Base-by-base conservation (phyloP, 306 rosid species). In the Lotus japonicus region DNA sequence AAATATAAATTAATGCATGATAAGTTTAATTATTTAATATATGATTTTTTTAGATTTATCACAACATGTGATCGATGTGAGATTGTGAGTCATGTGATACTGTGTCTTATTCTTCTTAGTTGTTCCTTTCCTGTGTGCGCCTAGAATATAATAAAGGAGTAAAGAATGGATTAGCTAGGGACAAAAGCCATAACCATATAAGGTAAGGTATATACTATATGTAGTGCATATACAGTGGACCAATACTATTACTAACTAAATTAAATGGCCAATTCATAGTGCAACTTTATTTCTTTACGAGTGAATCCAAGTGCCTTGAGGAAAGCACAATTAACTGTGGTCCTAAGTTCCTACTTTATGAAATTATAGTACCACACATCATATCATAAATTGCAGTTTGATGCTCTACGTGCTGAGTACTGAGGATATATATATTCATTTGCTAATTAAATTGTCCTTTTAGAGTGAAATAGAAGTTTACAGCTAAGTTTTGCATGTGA, bases 401-500 rank as follows among this genome's bases (percentile, higher is more conserved):
- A n/a, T n/a, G n/a, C n/a, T n/a, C n/a, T n/a, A n/a, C n/a, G n/a
- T n/a, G n/a, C n/a, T n/a, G n/a, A n/a, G n/a, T n/a, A n/a, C n/a
- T 1, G 60, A 33, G 13, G 18, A 9, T 61, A n/a, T n/a, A n/a
- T n/a, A n/a, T n/a, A 5, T 63, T 71, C 31, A 42, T 45, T 44
- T 43, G 58, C 15, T n/a, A 21, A 3, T 3, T 64, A 9, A 70
- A 50, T 13, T 69, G 59, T 53, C 38, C 68, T 48, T 52, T 45
- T 28, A 41, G 77, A 70, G 77, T 70, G 71, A 70, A 39, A 42
- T 50, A 41, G 48, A 81, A 69, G 51, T 78, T 10, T 67, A 43
- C 43, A 54, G 41, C 35, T 77, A 61, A 74, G 50, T 59, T 63
- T 64, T 79, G 43, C 77, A 78, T 13, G 70, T 51, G 81, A 75